Evolutionary conservation across 108 stramenopile genomes (phyloP), one percentile per base, ranked within the genome.

Genomic region (Phaeodactylum tricornutum): DNA sequence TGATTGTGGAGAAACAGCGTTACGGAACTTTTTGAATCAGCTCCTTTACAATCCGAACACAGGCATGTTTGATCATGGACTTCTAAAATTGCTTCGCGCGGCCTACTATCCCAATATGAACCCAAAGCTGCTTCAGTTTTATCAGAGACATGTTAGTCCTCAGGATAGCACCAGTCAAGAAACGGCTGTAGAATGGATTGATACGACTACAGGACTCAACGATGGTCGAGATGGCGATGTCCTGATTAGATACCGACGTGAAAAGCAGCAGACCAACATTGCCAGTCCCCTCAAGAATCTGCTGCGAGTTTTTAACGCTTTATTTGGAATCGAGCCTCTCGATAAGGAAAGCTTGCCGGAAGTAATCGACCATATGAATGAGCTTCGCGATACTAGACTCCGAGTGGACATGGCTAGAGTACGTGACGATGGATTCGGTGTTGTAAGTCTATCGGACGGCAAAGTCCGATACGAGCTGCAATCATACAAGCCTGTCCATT

Each of bases 1-100:
- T 17, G 47, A 48, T 31, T 48, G 47, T 14, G 47, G 47, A 14
- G 47, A 48, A 48, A 48, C 47, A n/a, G 47, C 47, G 2, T 31
- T 48, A 17, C 47, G 47, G 15, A 48, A 48, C 29, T 14, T 48
- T 14, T 29, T 48, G 24, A 48, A 48, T 27, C 47, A 48, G 9
- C 14, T 48, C 5, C 28, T 48, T 14, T 48, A 29, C 29, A 16
- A 29, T 29, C 28, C 47, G 19, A 31, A 48, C 29, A 48, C 47
- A 3, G 28, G 29, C 2, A 29, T 16, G 47, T 48, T 48, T 31
- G 47, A 48, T 30, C 14, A 12, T 3, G 28, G 32, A 27, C 28
- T 48, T 15, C 26, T 48, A 7, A 15, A 29, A 29, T 29, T 32
- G 9, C 47, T 48, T 17, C 30, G 32, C n/a, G 47, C 30, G 32